phyloP scores from a whole-genome alignment of 106 monocot species.

The Agapanthus africanus region DNA sequence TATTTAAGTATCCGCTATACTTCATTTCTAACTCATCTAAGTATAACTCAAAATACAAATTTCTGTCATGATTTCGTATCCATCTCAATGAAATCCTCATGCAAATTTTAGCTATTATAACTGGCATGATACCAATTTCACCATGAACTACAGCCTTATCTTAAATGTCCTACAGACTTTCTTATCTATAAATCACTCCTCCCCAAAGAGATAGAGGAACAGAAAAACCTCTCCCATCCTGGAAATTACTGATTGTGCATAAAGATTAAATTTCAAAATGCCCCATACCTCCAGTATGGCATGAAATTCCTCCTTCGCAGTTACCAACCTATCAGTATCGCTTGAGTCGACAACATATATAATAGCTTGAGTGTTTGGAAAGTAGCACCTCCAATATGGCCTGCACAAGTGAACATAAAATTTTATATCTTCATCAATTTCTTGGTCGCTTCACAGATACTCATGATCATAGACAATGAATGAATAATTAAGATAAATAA shows the following conservation, averaged over 20 bases:
- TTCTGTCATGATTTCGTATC: not conserved
- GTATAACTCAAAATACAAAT: not conserved
- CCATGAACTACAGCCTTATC: not conserved
- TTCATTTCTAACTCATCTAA: not conserved
- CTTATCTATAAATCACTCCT: not conserved
- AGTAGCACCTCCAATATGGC: slow-evolving; percentile 92
- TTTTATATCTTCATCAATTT: too few relatives aligned
- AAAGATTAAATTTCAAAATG: not conserved
- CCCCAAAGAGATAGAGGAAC: too few relatives aligned
- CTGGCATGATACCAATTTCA: not conserved
- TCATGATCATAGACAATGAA: too few relatives aligned
- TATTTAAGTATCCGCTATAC: not conserved
- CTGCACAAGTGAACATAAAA: slow-evolving; percentile 20
- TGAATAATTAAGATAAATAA: too few relatives aligned
- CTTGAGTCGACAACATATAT: slow-evolving; percentile 94
- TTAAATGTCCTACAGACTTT: not conserved
- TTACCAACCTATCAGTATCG: slow-evolving; percentile 73
- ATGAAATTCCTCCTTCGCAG: slow-evolving; percentile 88
- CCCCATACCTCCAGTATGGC: slow-evolving; percentile 73
- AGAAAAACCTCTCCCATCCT: too few relatives aligned
- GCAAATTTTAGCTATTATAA: not conserved
- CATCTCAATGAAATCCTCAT: not conserved
- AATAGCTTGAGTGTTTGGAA: slow-evolving; percentile 87
- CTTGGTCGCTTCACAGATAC: too few relatives aligned
- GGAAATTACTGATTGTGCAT: not conserved